phyloP scores from a whole-genome alignment of 2,329 filamentous ascomycete genomes.

The Nigrograna mackinnonii region DNA sequence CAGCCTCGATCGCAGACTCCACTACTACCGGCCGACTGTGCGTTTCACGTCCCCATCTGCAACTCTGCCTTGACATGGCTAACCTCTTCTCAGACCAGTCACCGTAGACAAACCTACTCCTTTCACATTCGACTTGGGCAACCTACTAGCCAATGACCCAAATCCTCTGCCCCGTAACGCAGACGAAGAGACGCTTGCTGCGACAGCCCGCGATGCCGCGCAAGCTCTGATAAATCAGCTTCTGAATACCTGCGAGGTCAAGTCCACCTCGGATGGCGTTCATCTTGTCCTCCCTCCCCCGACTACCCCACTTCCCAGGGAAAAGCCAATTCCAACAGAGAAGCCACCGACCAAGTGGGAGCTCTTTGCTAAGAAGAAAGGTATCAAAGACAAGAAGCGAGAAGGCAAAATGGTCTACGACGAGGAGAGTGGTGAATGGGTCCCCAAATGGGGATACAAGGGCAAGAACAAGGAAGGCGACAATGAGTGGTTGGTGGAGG shows the following conservation, averaged over 20 bases:
- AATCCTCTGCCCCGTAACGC: conserved; percentile 72
- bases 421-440: conserved; percentile 83
- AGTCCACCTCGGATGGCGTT: conserved; percentile 69
- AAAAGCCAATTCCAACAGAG: conserved; percentile 84
- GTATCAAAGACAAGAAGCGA: conserved; percentile 85
- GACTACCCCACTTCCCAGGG: conserved; percentile 76
- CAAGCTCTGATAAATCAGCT: conserved; percentile 94
- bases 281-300: conserved; percentile 76
- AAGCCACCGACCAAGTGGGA: conserved; percentile 94
- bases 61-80: conserved; percentile 1
- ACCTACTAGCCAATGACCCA: conserved; percentile 83
- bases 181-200: conserved; percentile 69
- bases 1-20: conserved; percentile 36
- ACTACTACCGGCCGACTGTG: conserved; percentile 35
- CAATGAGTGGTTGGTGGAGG: conserved; percentile 88
- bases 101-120: conserved; percentile 74
- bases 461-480: conserved; percentile 84
- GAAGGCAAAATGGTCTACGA: conserved; percentile 85
- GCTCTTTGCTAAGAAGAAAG: conserved; percentile 94
- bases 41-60: conserved; percentile 14
- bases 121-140: conserved; percentile 89
- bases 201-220: conserved; percentile 82
- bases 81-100: conserved; percentile 23
- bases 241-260: conserved; percentile 82
- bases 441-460: conserved; percentile 93